phyloP scores from a whole-genome alignment of 768 basidiomycete species.

The Omphalotus guepiniiformis region DNA sequence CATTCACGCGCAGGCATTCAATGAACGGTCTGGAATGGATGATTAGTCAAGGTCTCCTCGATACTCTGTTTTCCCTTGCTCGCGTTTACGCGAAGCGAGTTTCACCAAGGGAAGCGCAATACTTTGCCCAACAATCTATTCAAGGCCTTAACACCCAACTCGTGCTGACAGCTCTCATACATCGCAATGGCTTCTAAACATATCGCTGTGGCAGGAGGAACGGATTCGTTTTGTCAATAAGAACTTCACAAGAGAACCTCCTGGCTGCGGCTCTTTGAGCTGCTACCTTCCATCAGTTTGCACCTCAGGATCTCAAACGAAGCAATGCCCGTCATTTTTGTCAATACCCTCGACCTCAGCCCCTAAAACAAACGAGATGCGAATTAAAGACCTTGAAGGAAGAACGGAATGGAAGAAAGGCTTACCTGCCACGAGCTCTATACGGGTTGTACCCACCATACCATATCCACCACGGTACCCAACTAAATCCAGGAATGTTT shows the following conservation, averaged over 20 bases:
- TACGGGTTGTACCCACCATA: constrained; percentile 52
- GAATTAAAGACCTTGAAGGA: neutral
- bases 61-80: constrained; percentile 59
- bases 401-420: neutral
- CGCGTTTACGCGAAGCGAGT: constrained; percentile 69
- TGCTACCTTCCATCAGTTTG: too few species aligned
- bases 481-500: constrained; percentile 87
- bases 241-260: neutral
- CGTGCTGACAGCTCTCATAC: too few species aligned
- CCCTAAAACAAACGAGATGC: constrained; percentile 35
- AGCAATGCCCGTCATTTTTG: constrained; percentile 9
- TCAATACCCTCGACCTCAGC: constrained; percentile 75
- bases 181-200: too few species aligned
- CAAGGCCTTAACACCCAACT: too few species aligned
- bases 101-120: constrained; percentile 80
- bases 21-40: constrained; percentile 70
- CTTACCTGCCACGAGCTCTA: constrained; percentile 33
- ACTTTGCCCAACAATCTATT: constrained; percentile 79
- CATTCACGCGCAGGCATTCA: constrained; percentile 30
- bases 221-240: neutral
- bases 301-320: too few species aligned
- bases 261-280: neutral
- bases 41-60: constrained; percentile 65
- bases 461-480: constrained; percentile 50
- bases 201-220: neutral